phyloP scores from a whole-genome alignment of 352 stramenopile genomes.

The Phytophthora multivora region DNA sequence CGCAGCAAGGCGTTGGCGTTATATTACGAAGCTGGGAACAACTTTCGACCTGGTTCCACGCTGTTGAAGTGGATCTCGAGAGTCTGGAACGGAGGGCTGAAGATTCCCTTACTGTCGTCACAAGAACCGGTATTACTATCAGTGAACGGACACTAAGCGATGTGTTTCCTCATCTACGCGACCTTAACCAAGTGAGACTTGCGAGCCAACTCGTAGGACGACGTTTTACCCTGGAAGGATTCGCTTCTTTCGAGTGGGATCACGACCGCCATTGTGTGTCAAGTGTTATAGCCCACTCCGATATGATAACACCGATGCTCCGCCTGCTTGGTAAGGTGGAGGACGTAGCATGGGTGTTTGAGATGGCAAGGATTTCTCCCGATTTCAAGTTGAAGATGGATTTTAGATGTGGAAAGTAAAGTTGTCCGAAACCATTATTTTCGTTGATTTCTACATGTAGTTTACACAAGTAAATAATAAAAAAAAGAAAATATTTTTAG shows the following conservation, averaged over 20 bases:
- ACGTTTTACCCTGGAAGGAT: conserved; percentile 3
- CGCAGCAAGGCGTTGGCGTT: not conserved
- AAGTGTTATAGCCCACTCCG: not conserved
- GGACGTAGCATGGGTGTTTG: conserved; percentile 7
- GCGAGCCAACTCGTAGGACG: conserved; percentile 2
- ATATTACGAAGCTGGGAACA: conserved; percentile 10
- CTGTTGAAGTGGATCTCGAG: conserved; percentile 7
- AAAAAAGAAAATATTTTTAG: no score
- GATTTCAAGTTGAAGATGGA: not conserved
- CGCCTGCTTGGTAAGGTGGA: conserved; percentile 7
- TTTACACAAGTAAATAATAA: no score
- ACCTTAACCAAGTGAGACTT: not conserved
- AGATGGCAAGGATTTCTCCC: not conserved
- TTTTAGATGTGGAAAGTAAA: not conserved
- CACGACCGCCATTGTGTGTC: not conserved
- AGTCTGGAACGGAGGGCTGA: not conserved
- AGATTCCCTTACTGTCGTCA: conserved; percentile 1
- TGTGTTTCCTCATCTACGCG: conserved; percentile 9
- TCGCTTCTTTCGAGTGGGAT: conserved; percentile 11
- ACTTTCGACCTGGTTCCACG: conserved; percentile 3
- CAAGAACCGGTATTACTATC: conserved; percentile 8
- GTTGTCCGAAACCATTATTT: no score
- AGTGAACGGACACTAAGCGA: not conserved
- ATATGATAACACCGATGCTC: conserved; percentile 17
- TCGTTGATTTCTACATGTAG: no score